phyloP scores from a whole-genome alignment of 371 early-diverging fungal species.

The Syncephalastrum sp. region DNA sequence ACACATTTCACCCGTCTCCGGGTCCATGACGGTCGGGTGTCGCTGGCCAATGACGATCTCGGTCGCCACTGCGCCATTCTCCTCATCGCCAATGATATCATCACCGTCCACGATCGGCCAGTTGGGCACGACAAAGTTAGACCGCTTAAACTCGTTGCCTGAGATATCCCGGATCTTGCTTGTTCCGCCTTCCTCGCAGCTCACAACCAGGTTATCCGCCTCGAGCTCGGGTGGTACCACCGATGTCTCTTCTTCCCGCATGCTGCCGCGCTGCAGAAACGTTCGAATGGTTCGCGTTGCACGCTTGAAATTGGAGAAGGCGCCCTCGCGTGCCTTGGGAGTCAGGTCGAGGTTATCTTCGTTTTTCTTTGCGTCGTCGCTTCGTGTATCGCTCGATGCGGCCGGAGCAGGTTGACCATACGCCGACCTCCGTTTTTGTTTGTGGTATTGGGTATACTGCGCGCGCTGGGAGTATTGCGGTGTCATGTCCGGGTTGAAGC shows the following conservation, averaged over 20 bases:
- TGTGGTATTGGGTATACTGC: conserved; percentile 14
- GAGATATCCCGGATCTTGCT: conserved; percentile 22
- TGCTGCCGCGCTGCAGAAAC: conserved; percentile 15
- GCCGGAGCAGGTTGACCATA: too few species aligned
- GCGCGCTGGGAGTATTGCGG: conserved; percentile 27
- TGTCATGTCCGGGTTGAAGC: conserved; percentile 50
- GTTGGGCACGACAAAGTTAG: conserved; percentile 40
- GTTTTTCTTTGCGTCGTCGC: not conserved
- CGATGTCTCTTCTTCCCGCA: conserved; percentile 1
- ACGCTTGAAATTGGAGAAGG: conserved; percentile 15
- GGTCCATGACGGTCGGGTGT: conserved; percentile 12
- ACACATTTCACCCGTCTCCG: conserved; percentile 21
- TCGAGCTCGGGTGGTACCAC: conserved; percentile 11
- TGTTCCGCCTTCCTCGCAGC: conserved; percentile 12
- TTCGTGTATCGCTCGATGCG: not conserved
- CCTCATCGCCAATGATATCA: conserved; percentile 30
- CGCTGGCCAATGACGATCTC: conserved; percentile 57
- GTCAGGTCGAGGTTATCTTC: conserved; percentile 2
- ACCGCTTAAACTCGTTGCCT: conserved; percentile 24
- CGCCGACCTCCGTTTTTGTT: not conserved
- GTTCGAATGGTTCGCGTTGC: conserved; percentile 23
- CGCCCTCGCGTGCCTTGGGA: conserved; percentile 12
- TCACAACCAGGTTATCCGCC: conserved; percentile 17
- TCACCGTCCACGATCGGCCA: conserved; percentile 40
- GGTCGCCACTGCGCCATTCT: conserved; percentile 52